Evolutionary conservation across 108 stramenopile genomes (phyloP), one percentile per base, ranked within the genome.

Genomic region (Nitzschia putrida): DNA sequence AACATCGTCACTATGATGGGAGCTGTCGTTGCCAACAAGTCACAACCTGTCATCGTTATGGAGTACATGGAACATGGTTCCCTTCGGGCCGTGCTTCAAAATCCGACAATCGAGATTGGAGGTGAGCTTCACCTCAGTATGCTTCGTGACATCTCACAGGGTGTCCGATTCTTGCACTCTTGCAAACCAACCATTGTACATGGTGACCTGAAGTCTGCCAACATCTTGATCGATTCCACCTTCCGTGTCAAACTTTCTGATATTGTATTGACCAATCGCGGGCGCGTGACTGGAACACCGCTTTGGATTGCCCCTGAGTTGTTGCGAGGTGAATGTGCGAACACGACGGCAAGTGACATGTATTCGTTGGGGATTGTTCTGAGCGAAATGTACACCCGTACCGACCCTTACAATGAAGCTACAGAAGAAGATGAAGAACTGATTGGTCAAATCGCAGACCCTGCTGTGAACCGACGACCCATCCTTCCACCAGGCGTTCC

Each of bases 241-340:
- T 83, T 84, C 41, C 78, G 76, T 13, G 86, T 83, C 26, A 87
- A 87, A 44, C 67, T 87, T 23, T 66, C 83, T 11, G 86, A 87
- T 59, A 83, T 87, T 72, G 86, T 81, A n/a, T 53, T 68, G 57
- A 82, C 58, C 57, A 73, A 2, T 63, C 22, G 45, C 81, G 67
- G 59, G 18, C 47, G 47, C 14, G 47, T 49, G 47, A 49, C 47
- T 7, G 68, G 68, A 13, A 69, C 68, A 6, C 68, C 96, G 11
- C 94, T 79, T 69, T 98, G 95, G 95, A 98, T 97, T 95, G 94
- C 93, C 0, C 96, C 96, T 2, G 96, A 92, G 66, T 53, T 84
- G 20, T 57, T 87, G 18, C 57, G 80, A 16, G 70, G 75, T 29
- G 77, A 84, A 59, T 64, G 68, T 12, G 43, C 10, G 4, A 76